Evolutionary conservation across 164 flowering plant species (phyloP), one percentile per base, ranked within the genome.

Genomic region (Chimonanthus praecox): DNA sequence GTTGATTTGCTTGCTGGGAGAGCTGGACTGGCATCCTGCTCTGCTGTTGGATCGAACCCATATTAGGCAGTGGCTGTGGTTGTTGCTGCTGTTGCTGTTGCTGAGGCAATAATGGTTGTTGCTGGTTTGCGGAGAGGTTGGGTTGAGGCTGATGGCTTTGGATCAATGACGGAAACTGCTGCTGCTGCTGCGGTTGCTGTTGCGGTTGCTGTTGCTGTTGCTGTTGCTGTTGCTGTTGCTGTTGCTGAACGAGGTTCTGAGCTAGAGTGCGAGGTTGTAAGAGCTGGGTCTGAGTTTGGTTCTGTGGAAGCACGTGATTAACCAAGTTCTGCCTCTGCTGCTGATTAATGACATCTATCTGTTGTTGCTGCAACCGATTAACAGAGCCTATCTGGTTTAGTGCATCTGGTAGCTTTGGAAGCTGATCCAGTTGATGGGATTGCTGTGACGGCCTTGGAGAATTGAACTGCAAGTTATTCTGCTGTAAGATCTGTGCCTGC

Each of bases 381-480:
- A 83, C 67, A 43, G 92, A 80, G 67, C 81, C 82, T 47, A 88
- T 15, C 60, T 86, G 83, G 74, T 81, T 87, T 66, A 81, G 20
- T n/a, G 88, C 64, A 7, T 88, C 49, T 21, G 89, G 83, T 16
- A 84, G 72, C 79, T 89, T 88, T 61, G 83, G 80, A 15, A 90
- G 85, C 79, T 89, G 92, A 72, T 88, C 90, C 64, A 82, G 82
- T 74, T 88, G 96, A 76, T 86, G 92, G 7, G 72, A 71, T 72
- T 82, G 89, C 80, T 85, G 93, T 10, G 83, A 73, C 46, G 77
- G 85, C 79, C 86, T 85, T 74, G 85, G 92, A 11, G 81, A 66
- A 81, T 78, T 86, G 73, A 87, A 84, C 71, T 85, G 90, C 54
- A 87, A 70, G 80, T 80, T 86, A 80, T 82, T 89, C 72, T 85